Conservation (phyloP, 768 basidiomycete genomes). For the Tylopilus felleus region DNA sequence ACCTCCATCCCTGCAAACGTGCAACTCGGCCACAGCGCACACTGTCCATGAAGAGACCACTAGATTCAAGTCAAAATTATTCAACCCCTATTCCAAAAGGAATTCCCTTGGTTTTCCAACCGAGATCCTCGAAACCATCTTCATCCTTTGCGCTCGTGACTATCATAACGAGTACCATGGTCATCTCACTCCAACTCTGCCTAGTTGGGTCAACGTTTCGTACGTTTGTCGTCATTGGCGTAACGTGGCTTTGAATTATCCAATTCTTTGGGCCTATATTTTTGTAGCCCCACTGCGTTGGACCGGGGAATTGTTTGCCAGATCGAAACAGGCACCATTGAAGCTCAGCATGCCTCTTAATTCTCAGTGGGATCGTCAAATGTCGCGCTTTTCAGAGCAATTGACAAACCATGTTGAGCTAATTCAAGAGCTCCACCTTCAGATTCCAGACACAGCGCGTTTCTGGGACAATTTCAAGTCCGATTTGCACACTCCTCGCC, state of each 20-base stretch:
- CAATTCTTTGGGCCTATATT: conserved; percentile 38
- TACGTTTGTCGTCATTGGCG: conserved; percentile 36
- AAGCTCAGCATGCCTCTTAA: not conserved
- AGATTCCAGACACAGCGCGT: not conserved
- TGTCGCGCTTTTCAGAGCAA: not conserved
- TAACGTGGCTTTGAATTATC: conserved; percentile 37
- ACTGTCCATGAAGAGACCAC: not conserved
- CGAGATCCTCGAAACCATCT: not conserved
- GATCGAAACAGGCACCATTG: conserved; percentile 41
- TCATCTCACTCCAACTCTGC: not conserved
- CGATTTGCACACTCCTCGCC: not conserved
- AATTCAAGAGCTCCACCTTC: not conserved
- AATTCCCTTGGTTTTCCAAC: not conserved
- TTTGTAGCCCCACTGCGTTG: conserved; percentile 31
- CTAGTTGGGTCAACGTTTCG: conserved; percentile 9
- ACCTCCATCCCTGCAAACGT: no score
- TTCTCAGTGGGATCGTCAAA: no score
- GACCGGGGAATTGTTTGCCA: conserved; percentile 39
- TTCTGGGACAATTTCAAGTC: no score
- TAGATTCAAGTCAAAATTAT: not conserved
- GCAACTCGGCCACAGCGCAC: not conserved
- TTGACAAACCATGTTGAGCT: not conserved
- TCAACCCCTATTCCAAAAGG: no score
- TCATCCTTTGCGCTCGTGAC: not conserved
- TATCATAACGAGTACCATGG: no score